phyloP scores from a whole-genome alignment of 2,329 filamentous ascomycete genomes.

The Clonostachys byssicola region DNA sequence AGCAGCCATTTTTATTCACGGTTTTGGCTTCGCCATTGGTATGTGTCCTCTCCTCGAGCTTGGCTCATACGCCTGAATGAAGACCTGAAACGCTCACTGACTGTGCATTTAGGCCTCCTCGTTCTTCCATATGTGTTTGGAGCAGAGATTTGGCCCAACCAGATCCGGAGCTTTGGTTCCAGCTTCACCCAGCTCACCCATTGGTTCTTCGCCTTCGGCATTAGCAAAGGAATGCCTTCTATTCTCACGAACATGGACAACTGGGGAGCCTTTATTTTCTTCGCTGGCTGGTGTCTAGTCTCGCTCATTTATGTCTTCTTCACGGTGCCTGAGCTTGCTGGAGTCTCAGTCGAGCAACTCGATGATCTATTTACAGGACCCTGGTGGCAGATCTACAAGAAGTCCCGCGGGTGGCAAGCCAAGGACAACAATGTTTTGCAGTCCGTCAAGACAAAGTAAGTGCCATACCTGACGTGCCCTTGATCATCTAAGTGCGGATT shows the following conservation, averaged over 20 bases:
- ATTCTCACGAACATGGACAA: constrained; percentile 24
- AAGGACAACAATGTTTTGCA: neutral
- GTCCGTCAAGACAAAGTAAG: too few species aligned
- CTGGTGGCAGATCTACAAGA: constrained; percentile 14
- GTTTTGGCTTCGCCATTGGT: constrained; percentile 33
- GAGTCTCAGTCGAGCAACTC: constrained; percentile 29
- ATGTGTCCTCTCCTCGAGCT: neutral
- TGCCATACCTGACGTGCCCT: too few species aligned
- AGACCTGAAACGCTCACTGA: neutral
- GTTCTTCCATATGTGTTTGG: constrained; percentile 39
- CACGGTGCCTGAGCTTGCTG: constrained; percentile 30
- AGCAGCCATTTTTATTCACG: constrained; percentile 37
- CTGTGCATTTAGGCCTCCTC: constrained; percentile 12
- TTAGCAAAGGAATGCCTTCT: constrained; percentile 24
- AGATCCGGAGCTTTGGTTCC: constrained; percentile 34
- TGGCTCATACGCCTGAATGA: neutral
- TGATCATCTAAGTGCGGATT: too few species aligned
- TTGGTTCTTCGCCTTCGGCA: constrained; percentile 32
- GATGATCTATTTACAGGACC: constrained; percentile 25
- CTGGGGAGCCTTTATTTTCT: constrained; percentile 38
- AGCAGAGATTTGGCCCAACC: constrained; percentile 38
- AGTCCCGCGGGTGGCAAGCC: constrained; percentile 3
- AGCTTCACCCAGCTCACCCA: constrained; percentile 23
- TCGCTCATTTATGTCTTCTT: constrained; percentile 29
- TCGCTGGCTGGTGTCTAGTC: constrained; percentile 29